Evolutionary conservation across 139 green algal genomes (phyloP).

Genomic region (Trebouxia sp.): DNA sequence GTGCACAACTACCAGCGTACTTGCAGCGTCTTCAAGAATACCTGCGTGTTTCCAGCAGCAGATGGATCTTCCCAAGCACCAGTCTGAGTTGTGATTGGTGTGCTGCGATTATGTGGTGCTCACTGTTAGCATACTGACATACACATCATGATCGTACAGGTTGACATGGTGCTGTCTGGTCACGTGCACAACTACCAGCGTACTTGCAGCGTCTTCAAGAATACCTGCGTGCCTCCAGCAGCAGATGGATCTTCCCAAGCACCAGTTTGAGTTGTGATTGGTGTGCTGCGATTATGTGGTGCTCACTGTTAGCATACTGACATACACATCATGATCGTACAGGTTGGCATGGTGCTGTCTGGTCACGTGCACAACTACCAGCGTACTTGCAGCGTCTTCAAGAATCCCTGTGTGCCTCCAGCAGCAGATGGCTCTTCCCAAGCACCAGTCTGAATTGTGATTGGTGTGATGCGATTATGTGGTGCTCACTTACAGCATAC

Average conservation of each 20-base stretch:
- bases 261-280: conserved; percentile 30
- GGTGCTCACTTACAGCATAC: neutral
- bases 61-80: conserved; percentile 9
- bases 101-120: too few relatives aligned
- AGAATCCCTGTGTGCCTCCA: neutral
- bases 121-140: neutral
- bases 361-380: conserved; percentile 40
- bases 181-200: conserved; percentile 40
- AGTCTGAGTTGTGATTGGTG: conserved; percentile 33
- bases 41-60: neutral
- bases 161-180: conserved; percentile 36
- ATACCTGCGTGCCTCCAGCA: neutral
- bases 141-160: neutral
- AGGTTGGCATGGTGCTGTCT: conserved; percentile 36
- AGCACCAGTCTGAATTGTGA: conserved; percentile 34
- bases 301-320: too few relatives aligned
- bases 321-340: neutral
- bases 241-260: conserved; percentile 2
- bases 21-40: conserved; percentile 9
- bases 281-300: too few relatives aligned
- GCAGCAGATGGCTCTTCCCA: conserved; percentile 12
- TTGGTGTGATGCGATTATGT: too few relatives aligned
- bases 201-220: conserved; percentile 26
- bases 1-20: conserved; percentile 39
- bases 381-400: conserved; percentile 29